Conservation (phyloP, 192 early-diverging fungal species). For the Podochytrium sp. region DNA sequence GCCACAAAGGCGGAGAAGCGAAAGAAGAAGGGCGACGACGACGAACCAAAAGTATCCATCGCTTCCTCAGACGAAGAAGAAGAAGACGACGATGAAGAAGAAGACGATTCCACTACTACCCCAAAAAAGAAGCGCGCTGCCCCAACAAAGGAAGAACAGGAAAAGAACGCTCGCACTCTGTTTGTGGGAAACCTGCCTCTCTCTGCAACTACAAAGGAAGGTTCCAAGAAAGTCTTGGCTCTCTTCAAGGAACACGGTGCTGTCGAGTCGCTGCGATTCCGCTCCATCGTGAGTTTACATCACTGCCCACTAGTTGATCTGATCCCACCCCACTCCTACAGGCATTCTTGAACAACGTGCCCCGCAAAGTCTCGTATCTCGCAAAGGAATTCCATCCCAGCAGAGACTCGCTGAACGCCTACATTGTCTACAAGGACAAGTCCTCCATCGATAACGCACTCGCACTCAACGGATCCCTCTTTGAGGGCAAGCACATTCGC, state of each 20-base stretch:
- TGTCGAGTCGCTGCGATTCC: slow-evolving; percentile 87
- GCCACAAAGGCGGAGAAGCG: background rate
- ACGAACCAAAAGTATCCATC: slow-evolving; percentile 18
- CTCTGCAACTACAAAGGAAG: slow-evolving; percentile 57
- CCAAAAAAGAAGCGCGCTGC: slow-evolving; percentile 48
- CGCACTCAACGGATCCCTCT: slow-evolving; percentile 77
- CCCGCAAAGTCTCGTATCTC: slow-evolving; percentile 84
- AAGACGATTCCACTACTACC: slow-evolving; percentile 33
- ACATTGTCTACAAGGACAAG: slow-evolving; percentile 77
- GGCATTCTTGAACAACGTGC: slow-evolving; percentile 66
- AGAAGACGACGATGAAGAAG: slow-evolving; percentile 41
- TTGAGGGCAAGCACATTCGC: slow-evolving; percentile 86
- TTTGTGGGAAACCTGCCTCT: slow-evolving; percentile 94
- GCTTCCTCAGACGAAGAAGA: slow-evolving; percentile 27
- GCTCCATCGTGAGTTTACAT: slow-evolving; percentile 71
- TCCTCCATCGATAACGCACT: slow-evolving; percentile 66
- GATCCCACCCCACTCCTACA: slow-evolving; percentile 7
- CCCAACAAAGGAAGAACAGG: slow-evolving; percentile 33
- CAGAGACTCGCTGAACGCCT: slow-evolving; percentile 86
- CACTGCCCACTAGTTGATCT: background rate
- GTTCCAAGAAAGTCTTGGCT: slow-evolving; percentile 69
- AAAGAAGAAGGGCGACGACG: background rate
- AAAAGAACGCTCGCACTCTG: slow-evolving; percentile 73
- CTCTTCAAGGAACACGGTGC: slow-evolving; percentile 71
- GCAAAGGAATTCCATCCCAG: slow-evolving; percentile 81